Conservation (phyloP, 257 asterid genomes). For the Verbascum thapsus region DNA sequence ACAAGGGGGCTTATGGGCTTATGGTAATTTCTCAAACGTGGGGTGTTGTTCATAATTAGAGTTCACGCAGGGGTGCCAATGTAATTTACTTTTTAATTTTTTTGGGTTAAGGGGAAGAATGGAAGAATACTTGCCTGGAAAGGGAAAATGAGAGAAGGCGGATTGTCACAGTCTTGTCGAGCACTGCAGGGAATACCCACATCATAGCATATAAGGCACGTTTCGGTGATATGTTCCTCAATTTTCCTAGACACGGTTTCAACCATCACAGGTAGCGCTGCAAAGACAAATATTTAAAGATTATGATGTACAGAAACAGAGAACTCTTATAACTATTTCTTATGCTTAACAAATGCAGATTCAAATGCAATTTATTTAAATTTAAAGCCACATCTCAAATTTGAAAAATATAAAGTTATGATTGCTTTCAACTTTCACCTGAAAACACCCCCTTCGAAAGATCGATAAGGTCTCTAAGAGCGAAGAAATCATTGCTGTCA, state of each 20-base stretch:
- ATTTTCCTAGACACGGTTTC: slow-evolving; percentile 77
- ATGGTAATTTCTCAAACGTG: too few species aligned
- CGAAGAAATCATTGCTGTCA: slow-evolving; percentile 86
- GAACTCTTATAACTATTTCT: slow-evolving; percentile 1
- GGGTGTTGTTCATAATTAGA: too few species aligned
- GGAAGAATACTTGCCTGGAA: slow-evolving; percentile 67
- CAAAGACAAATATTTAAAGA: slow-evolving; percentile 29
- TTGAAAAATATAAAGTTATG: slow-evolving; percentile 20
- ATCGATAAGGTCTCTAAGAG: slow-evolving; percentile 84
- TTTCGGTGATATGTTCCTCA: slow-evolving; percentile 75
- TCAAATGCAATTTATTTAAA: slow-evolving; percentile 3
- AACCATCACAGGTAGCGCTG: slow-evolving; percentile 88
- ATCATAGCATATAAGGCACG: slow-evolving; percentile 92
- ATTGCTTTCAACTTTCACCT: slow-evolving; percentile 53
- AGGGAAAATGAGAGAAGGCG: slow-evolving; percentile 82
- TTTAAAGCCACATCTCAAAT: slow-evolving; percentile 17
- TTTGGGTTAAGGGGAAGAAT: too few species aligned
- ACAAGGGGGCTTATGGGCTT: too few species aligned
- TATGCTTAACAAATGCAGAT: not conserved
- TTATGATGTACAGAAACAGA: too few species aligned
- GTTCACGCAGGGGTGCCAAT: too few species aligned
- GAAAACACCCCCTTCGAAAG: slow-evolving; percentile 94
- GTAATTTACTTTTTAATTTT: too few species aligned
- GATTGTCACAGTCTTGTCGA: slow-evolving; percentile 75
- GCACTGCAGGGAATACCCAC: slow-evolving; percentile 83